These are phyloP conservation scores for Paraphaeosphaeria minitans DNA, from an alignment of 2,329 filamentous ascomycete genomes.

Conservation along the genomic window DNA sequence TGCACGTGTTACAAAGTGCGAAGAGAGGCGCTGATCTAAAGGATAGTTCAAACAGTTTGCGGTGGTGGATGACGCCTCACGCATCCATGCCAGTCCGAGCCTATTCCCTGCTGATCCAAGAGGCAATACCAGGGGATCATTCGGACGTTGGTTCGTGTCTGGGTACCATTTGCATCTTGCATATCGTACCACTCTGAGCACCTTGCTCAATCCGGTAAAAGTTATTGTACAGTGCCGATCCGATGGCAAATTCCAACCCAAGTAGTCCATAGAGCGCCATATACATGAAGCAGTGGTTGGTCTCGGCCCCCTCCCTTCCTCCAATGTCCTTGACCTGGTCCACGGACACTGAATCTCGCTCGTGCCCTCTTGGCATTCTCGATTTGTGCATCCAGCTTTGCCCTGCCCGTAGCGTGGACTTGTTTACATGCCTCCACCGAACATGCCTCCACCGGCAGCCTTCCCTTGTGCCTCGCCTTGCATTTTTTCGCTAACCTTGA, in stretches of 20 bases:
- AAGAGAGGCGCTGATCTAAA: background rate
- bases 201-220: background rate
- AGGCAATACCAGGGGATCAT: background rate
- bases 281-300: constrained; percentile 3
- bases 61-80: background rate
- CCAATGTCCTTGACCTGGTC: background rate
- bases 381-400: background rate
- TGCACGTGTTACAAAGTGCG: background rate
- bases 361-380: background rate
- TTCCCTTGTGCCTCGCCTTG: constrained; percentile 78
- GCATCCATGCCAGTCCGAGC: background rate
- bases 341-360: background rate
- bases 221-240: constrained; percentile 7
- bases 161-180: constrained; percentile 1
- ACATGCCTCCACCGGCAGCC: constrained; percentile 42
- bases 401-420: background rate
- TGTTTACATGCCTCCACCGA: constrained; percentile 33
- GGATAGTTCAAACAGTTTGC: background rate
- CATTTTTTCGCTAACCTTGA: constrained; percentile 97
- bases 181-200: constrained; percentile 1
- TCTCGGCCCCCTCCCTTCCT: background rate
- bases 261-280: constrained; percentile 3
- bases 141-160: background rate
- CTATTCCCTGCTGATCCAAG: background rate
- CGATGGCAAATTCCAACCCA: background rate